These are phyloP conservation scores for Phytophthora macrochlamydospora DNA, from an alignment of 352 stramenopile genomes.

Conservation along the genomic window DNA sequence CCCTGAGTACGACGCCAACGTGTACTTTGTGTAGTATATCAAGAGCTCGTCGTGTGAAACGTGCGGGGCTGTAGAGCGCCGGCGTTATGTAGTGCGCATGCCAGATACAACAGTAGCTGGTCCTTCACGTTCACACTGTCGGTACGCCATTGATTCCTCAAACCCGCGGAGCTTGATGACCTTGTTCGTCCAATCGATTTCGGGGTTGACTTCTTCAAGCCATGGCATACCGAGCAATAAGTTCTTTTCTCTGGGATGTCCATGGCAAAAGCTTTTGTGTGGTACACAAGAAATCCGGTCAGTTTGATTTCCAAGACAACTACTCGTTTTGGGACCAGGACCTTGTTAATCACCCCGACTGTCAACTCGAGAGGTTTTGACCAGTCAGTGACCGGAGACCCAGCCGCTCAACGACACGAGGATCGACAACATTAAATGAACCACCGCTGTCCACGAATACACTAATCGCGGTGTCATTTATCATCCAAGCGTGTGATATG, in stretches of 20 bases:
- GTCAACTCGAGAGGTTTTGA: conserved; percentile 5
- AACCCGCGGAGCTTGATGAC: neutral
- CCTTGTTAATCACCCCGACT: neutral
- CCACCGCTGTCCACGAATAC: conserved; percentile 10
- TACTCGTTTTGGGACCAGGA: neutral
- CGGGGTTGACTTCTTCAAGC: conserved; percentile 6
- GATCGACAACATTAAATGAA: conserved; percentile 12
- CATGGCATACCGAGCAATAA: conserved; percentile 11
- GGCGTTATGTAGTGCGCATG: neutral
- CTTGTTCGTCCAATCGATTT: conserved; percentile 9
- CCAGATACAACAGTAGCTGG: neutral
- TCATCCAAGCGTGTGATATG: neutral
- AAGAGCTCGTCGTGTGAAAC: neutral
- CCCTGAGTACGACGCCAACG: neutral
- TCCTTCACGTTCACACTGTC: neutral
- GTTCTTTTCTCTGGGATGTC: conserved; percentile 4
- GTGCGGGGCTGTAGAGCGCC: neutral
- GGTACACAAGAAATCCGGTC: conserved; percentile 4
- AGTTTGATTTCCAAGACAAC: conserved; percentile 5
- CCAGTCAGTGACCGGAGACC: neutral
- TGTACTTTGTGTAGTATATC: conserved; percentile 1
- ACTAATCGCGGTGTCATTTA: neutral
- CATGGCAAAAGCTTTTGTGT: conserved; percentile 12
- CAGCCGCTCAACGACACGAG: neutral
- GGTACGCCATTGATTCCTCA: neutral